Evolutionary conservation across 2,329 filamentous ascomycete genomes (phyloP).

Genomic region (Monilinia aucupariae): DNA sequence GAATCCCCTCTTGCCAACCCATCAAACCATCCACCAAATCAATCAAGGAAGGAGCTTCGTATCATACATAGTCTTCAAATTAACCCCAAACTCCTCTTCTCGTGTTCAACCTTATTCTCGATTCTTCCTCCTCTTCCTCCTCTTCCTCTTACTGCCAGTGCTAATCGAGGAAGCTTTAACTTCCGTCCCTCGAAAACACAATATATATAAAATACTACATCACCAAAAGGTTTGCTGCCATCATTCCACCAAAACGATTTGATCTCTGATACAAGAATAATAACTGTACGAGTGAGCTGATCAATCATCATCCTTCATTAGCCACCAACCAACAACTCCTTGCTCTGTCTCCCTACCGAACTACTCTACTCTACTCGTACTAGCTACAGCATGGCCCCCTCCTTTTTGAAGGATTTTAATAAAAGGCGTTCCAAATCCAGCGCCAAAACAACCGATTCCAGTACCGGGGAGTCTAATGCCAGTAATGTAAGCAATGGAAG

Average conservation of each 20-base stretch:
- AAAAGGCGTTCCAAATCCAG: slow-evolving; percentile 71
- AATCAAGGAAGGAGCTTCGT: slow-evolving; percentile 12
- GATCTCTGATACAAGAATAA: too few relatives aligned
- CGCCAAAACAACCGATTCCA: slow-evolving; percentile 59
- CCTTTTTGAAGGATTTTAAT: slow-evolving; percentile 71
- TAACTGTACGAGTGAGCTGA: too few relatives aligned
- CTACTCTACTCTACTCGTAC: too few relatives aligned
- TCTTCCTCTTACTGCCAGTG: neutral
- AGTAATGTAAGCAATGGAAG: slow-evolving; percentile 40
- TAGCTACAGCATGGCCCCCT: slow-evolving; percentile 49
- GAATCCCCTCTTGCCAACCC: too few relatives aligned
- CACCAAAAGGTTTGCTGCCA: neutral
- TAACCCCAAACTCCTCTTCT: too few relatives aligned
- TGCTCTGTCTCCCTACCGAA: neutral
- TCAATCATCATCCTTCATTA: neutral
- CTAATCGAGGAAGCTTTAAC: neutral
- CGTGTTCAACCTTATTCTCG: neutral
- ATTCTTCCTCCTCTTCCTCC: too few relatives aligned
- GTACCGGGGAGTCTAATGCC: slow-evolving; percentile 11
- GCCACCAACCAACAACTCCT: neutral
- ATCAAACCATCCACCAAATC: too few relatives aligned
- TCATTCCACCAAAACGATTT: too few relatives aligned
- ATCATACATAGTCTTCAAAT: too few relatives aligned
- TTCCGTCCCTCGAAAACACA: too few relatives aligned
- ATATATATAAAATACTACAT: neutral